These are phyloP conservation scores for Helicostylum pulchrum DNA, from an alignment of 192 early-diverging fungal genomes.

Conservation along the genomic window DNA sequence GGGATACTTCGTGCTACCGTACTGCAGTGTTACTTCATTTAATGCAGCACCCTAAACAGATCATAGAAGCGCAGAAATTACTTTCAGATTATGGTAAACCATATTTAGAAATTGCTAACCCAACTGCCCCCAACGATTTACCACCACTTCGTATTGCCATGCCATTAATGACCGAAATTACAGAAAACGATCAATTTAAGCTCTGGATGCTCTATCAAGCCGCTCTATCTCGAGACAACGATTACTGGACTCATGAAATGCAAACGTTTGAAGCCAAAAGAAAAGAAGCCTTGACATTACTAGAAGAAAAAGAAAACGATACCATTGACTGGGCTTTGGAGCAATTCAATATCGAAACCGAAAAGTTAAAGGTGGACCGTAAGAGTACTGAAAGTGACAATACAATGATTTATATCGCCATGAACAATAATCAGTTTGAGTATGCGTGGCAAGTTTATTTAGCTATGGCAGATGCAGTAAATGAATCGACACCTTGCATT, in stretches of 20 bases:
- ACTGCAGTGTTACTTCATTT: conserved; percentile 21
- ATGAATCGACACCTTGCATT: conserved; percentile 16
- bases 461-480: conserved; percentile 13
- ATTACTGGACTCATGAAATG: conserved; percentile 10
- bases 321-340: conserved; percentile 10
- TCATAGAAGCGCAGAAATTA: conserved; percentile 15
- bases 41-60: conserved; percentile 15
- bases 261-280: conserved; percentile 1
- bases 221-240: neutral
- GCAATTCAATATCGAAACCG: neutral
- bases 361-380: neutral
- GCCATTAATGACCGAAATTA: conserved; percentile 23
- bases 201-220: conserved; percentile 28
- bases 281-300: neutral
- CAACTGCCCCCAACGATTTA: conserved; percentile 9
- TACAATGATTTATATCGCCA: conserved; percentile 17
- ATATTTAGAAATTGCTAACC: conserved; percentile 16
- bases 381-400: conserved; percentile 20
- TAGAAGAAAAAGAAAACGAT: neutral
- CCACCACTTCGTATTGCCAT: conserved; percentile 16
- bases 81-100: conserved; percentile 21
- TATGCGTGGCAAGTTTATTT: conserved; percentile 24
- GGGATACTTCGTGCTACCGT: conserved; percentile 25
- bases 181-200: conserved; percentile 13
- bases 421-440: conserved; percentile 20